These are phyloP conservation scores for Chenopodium quinoa DNA, from an alignment of 148 eudicot species.

Conservation along the genomic window DNA sequence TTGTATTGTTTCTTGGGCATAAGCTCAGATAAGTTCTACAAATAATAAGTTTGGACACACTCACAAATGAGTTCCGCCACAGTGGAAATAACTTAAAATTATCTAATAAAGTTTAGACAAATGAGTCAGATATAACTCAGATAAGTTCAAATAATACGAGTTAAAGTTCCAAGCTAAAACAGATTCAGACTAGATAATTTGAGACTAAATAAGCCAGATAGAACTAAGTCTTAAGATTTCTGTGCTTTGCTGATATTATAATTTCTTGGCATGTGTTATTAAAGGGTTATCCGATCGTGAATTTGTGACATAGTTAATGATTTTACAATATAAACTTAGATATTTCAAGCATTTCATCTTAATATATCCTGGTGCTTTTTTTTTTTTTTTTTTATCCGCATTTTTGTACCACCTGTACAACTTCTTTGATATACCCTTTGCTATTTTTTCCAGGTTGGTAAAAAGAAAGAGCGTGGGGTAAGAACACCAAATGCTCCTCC, in stretches of 20 bases:
- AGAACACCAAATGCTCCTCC: slow-evolving; percentile 50
- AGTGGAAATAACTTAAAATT: no score
- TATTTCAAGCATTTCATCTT: not conserved
- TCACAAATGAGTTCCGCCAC: no score
- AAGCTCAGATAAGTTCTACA: no score
- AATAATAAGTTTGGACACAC: no score
- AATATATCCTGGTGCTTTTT: not conserved
- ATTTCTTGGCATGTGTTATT: not conserved
- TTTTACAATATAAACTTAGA: not conserved
- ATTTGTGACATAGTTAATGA: not conserved
- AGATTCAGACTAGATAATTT: no score
- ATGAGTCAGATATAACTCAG: no score
- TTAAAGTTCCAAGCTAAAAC: no score
- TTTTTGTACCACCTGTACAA: not conserved
- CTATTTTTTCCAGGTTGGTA: slow-evolving; percentile 57
- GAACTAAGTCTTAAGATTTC: no score
- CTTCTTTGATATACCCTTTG: not conserved
- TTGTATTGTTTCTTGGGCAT: no score
- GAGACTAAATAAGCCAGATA: no score
- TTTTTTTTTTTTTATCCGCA: not conserved
- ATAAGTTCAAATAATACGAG: no score
- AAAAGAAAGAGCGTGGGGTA: slow-evolving; percentile 49
- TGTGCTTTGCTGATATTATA: not conserved
- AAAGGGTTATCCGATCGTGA: not conserved
- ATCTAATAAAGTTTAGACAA: no score